Conservation (phyloP, 1,139 yeast species). For the Pichia sp. region DNA sequence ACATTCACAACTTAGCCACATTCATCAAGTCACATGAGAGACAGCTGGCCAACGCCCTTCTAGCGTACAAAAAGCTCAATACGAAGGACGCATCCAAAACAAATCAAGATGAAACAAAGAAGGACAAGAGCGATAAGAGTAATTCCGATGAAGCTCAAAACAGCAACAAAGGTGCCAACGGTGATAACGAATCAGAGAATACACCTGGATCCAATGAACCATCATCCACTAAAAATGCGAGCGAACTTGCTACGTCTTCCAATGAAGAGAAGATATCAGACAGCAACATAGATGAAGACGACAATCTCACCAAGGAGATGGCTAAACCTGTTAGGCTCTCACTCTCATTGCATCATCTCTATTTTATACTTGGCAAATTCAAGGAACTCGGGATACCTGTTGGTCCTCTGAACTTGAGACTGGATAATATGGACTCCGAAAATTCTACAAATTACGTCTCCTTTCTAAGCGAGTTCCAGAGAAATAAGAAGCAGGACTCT, state of each 20-base stretch:
- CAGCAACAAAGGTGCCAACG: slow-evolving; percentile 40
- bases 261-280: not conserved
- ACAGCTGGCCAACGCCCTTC: slow-evolving; percentile 30
- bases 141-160: too few species aligned
- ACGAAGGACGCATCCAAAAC: slow-evolving; percentile 10
- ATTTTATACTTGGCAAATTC: slow-evolving; percentile 51
- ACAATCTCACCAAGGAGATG: slow-evolving; percentile 9
- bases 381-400: slow-evolving; percentile 48
- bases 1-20: slow-evolving; percentile 31
- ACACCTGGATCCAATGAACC: too few species aligned
- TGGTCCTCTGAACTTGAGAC: slow-evolving; percentile 56
- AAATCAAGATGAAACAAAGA: slow-evolving; percentile 3
- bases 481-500: slow-evolving; percentile 39
- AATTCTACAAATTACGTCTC: slow-evolving; percentile 36
- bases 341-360: slow-evolving; percentile 56
- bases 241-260: not conserved
- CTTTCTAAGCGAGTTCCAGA: slow-evolving; percentile 38
- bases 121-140: not conserved
- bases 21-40: slow-evolving; percentile 33
- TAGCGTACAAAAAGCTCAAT: slow-evolving; percentile 27
- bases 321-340: slow-evolving; percentile 45
- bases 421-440: slow-evolving; percentile 55
- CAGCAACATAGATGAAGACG: slow-evolving; percentile 11
- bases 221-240: too few species aligned
- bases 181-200: slow-evolving; percentile 34